Percentiles rank a stretch among this genome's conserved stretches.
These are phyloP conservation scores for Porodaedalea pini DNA, from an alignment of 1,284 basidiomycete genomes.

Conservation along the genomic window DNA sequence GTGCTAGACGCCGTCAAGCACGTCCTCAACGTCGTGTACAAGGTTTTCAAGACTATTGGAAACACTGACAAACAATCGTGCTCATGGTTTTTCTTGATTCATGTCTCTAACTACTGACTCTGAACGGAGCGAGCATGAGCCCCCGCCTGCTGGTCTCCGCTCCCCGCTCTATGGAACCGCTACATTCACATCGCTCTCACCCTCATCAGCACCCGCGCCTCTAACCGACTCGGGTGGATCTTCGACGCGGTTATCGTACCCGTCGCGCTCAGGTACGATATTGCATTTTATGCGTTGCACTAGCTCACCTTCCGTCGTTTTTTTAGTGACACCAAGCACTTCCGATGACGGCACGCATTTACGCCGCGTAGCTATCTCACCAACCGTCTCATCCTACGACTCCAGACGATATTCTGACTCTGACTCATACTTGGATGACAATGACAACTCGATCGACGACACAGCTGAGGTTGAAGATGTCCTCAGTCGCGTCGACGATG, in stretches of 20 bases:
- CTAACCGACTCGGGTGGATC: constrained; percentile 29
- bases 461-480: constrained; percentile 62
- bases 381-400: constrained; percentile 29
- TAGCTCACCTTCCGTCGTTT: not conserved
- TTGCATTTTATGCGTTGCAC: not conserved
- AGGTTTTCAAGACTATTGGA: not conserved
- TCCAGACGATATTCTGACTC: constrained; percentile 23
- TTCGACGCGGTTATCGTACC: constrained; percentile 42
- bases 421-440: constrained; percentile 35
- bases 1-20: constrained; percentile 6
- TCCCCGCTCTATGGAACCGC: constrained; percentile 49
- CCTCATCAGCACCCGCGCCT: constrained; percentile 34
- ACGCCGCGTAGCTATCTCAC: constrained; percentile 42
- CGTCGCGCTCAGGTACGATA: constrained; percentile 35
- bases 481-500: constrained; percentile 59
- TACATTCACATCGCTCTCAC: constrained; percentile 45
- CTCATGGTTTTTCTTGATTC: constrained; percentile 11
- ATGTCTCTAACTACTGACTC: constrained; percentile 19
- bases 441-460: constrained; percentile 45
- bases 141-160: constrained; percentile 17
- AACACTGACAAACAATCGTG: not conserved
- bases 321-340: constrained; percentile 26
- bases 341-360: constrained; percentile 39
- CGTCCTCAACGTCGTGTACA: not conserved
- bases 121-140: constrained; percentile 20